Evolutionary conservation across 805 yeast genomes (phyloP), one percentile per base, ranked within the genome.

Genomic region (Candida dendrica): DNA sequence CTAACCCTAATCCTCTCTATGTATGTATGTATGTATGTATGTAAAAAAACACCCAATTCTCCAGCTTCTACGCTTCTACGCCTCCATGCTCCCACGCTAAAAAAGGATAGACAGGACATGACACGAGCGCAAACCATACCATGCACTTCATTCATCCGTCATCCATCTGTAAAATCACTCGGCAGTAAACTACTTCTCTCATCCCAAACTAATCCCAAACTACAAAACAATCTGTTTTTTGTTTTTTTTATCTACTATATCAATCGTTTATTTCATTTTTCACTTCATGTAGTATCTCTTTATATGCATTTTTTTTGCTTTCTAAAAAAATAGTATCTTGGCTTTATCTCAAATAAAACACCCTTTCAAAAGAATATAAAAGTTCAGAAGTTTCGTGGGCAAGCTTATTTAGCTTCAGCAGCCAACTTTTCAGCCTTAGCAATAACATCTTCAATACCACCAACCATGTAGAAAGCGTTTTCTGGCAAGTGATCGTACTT

Each of bases 381-480:
- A 34, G 24, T 14, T 17, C 19, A 32, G 19, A 32, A 24, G 31
- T 37, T 32, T 30, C 43, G 46, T 13, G 13, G 43, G 41, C 41
- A 10, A 43, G 41, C 41, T 64, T 79, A 81, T 65, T 80, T 79
- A 61, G 88, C 75, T 71, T 88, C 96, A 69, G 95, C 80, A 72
- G 98, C 98, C 70, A 93, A 74, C 79, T 91, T 90, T 77, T 93
- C 98, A 67, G 97, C 98, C 83, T 93, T 93, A 68, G 97, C 95
- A 69, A 89, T 72, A 61, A 82, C 98, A 74, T 93, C 98, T 71
- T 90, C 97, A 65, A 93, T 90, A 78, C 96, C 96, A 78, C 98
- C 98, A 74, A 93, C 98, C 98, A 93, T 93, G 76, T 93, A 93
- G 95, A 93, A 93, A 63, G 98, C 98, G 69, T 84, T 86, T 79